Evolutionary conservation across 2,329 filamentous ascomycete species (phyloP).

Genomic region (Colletotrichum viniferum): DNA sequence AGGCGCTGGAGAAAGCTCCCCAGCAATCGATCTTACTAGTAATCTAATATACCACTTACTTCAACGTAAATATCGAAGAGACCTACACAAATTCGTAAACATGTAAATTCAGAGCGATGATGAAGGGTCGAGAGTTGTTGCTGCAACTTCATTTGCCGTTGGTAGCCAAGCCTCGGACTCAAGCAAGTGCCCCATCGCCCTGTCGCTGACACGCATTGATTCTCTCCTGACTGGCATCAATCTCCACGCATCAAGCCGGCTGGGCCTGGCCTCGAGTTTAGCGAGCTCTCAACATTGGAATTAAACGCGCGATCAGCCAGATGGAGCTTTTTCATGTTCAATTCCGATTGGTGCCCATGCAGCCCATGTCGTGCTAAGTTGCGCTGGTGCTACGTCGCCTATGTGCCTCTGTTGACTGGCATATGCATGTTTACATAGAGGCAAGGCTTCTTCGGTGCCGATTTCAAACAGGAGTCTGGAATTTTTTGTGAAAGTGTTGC

Average conservation of each 20-base stretch:
- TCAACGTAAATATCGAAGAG: neutral
- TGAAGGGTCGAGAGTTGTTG: neutral
- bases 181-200: neutral
- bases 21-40: neutral
- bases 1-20: neutral
- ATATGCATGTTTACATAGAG: neutral
- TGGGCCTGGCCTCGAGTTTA: neutral
- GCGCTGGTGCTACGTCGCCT: neutral
- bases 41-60: neutral
- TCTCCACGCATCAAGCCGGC: neutral
- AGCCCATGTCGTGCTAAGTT: neutral
- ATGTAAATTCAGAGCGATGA: neutral
- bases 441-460: neutral
- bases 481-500: neutral
- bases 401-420: neutral
- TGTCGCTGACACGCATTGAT: neutral
- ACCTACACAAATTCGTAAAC: neutral
- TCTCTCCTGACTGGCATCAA: neutral
- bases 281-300: neutral
- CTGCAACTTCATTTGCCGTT: neutral
- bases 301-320: neutral
- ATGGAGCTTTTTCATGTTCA: neutral
- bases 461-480: accelerated
- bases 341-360: neutral
- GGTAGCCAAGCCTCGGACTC: neutral